These are phyloP conservation scores for Acanthamoeba sp. DNA, from an alignment of 208 protist species.

Conservation along the genomic window DNA sequence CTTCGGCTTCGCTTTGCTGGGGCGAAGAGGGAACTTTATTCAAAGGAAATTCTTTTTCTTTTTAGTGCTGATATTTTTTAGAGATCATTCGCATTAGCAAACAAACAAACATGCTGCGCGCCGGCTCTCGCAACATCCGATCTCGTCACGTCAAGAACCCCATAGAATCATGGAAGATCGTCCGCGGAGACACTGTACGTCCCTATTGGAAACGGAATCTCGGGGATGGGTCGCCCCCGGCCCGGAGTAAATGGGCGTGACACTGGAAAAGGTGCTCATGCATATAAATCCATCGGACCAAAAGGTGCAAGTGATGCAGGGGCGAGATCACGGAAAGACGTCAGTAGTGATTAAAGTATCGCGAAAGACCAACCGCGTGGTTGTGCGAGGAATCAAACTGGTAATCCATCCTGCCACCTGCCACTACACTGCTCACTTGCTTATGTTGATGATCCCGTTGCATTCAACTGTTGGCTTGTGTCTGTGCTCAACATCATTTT, in stretches of 20 bases:
- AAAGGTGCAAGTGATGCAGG: slow-evolving; percentile 66
- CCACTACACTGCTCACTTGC: background rate
- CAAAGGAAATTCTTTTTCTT: no score
- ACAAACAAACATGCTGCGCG: background rate
- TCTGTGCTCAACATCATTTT: no score
- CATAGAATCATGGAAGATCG: slow-evolving; percentile 22
- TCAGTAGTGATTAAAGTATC: background rate
- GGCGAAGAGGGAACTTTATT: no score
- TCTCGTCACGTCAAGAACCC: background rate
- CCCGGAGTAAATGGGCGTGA: no score
- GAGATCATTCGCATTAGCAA: background rate
- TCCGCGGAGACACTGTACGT: slow-evolving; percentile 46
- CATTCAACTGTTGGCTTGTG: background rate
- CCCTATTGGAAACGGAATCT: no score
- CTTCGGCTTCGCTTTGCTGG: no score
- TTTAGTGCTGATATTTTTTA: background rate
- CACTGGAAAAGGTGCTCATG: background rate
- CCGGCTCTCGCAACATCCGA: slow-evolving; percentile 5
- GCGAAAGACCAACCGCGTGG: slow-evolving; percentile 12
- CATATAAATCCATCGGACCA: background rate
- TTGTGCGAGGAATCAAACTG: slow-evolving; percentile 46
- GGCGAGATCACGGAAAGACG: slow-evolving; percentile 57
- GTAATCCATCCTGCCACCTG: no score
- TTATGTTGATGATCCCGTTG: background rate
- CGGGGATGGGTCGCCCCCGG: no score